Base-by-base conservation (phyloP, 2,329 filamentous ascomycete genomes). In the Cyanodermella asteris region DNA sequence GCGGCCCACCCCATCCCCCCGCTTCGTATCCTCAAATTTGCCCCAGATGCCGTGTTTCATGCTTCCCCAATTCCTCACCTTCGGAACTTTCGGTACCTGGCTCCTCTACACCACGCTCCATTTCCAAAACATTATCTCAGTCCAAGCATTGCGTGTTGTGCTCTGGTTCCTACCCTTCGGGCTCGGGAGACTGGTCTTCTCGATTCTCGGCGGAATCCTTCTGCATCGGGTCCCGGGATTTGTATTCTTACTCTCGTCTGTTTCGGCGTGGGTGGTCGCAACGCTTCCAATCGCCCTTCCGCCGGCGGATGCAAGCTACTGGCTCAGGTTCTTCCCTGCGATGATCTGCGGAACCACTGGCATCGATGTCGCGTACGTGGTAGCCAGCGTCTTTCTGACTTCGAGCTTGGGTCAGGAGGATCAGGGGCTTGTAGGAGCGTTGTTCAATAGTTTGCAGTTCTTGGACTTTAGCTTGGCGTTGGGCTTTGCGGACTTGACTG, bases 341-440 rank as follows among this genome's bases (percentile, higher is more conserved):
- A 59, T 56, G 51, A 47, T 61, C 4, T 64, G 67, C 33, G 61
- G 59, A 8, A 82, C 75, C 0, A 53, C 81, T 17, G 73, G 71
- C 11, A 67, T 81, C 30, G 76, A 84, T 38, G 66, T 81, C 27
- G 67, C 66, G 5, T 81, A 72, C 48, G 78, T 72, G 39, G 61
- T 81, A 2, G 64, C 69, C 11, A 81, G 74, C 38, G 62, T 82
- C 30, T 82, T 76, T 46, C 73, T 80, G 42, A 80, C 73, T 0
- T 80, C 73, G 0, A 64, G 61, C 9, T 53, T 81, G 33, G 72
- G 74, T 0, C 54, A 55, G 4, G 56, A 61, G 8, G 56, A 67
- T 24, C 76, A 84, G 41, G 74, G 72, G 0, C 53, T 78, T 0
- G 75, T 73, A 0, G 72, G 74, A 1, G 73, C 67, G 0, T 44